Conservation (phyloP, 345 rosid species). For the Rhizophora apiculata region DNA sequence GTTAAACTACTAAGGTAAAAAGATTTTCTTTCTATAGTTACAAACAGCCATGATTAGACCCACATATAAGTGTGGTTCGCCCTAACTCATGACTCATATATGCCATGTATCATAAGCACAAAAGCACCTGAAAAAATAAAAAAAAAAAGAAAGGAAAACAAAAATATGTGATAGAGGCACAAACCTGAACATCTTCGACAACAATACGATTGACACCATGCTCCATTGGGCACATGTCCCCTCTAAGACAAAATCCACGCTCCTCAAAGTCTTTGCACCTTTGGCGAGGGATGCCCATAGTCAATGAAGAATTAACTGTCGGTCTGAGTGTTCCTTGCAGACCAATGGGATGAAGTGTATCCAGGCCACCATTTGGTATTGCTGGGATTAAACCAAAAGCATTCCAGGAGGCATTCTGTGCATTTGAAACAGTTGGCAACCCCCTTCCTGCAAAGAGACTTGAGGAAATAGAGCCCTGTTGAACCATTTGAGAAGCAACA, state of each 20-base stretch:
- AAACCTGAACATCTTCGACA: conserved; percentile 97
- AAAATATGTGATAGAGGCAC: background rate
- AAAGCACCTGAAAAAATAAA: too few relatives aligned
- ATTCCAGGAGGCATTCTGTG: conserved; percentile 67
- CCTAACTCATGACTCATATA: background rate
- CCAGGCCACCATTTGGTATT: conserved; percentile 71
- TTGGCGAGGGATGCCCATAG: conserved; percentile 72
- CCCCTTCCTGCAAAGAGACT: conserved; percentile 74
- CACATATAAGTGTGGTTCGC: too few relatives aligned
- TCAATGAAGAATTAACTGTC: conserved; percentile 51
- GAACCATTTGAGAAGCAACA: conserved; percentile 74
- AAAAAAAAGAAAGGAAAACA: too few relatives aligned
- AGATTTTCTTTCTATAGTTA: too few relatives aligned
- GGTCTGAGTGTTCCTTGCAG: conserved; percentile 75
- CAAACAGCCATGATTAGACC: too few relatives aligned
- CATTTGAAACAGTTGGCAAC: conserved; percentile 55
- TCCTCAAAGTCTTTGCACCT: conserved; percentile 98
- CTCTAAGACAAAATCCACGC: conserved; percentile 97
- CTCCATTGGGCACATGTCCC: conserved; percentile 99
- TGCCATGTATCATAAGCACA: conserved; percentile 3
- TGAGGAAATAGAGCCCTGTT: conserved; percentile 48
- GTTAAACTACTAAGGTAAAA: too few relatives aligned
- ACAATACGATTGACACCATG: conserved; percentile 98
- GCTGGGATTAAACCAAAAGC: conserved; percentile 80
- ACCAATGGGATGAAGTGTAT: conserved; percentile 63